Evolutionary conservation across 345 rosid species (phyloP).

Genomic region (Ceriops zippeliana): DNA sequence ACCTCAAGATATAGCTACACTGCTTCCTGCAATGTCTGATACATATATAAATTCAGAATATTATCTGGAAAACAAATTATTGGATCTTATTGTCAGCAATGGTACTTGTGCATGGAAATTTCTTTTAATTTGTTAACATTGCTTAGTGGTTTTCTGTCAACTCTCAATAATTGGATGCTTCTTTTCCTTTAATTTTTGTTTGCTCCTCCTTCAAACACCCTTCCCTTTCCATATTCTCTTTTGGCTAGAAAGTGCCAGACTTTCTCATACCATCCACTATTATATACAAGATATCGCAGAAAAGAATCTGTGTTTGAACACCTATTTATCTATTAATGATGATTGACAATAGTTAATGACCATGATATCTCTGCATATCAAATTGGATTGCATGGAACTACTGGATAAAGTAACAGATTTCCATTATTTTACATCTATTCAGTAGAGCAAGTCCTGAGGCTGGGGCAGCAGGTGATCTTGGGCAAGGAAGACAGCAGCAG

Average conservation of each 20-base stretch:
- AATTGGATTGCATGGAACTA: not conserved
- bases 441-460: slow-evolving; percentile 38
- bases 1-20: no score
- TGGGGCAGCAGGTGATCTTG: slow-evolving; percentile 41
- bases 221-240: not conserved
- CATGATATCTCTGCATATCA: not conserved
- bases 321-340: not conserved
- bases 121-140: no score
- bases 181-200: no score
- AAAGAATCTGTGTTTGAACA: not conserved
- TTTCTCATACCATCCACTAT: not conserved
- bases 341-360: not conserved
- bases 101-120: no score
- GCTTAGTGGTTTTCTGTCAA: no score
- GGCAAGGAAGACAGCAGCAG: slow-evolving; percentile 40
- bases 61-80: no score
- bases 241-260: not conserved
- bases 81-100: no score
- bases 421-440: slow-evolving; percentile 6
- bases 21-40: no score
- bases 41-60: no score
- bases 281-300: not conserved
- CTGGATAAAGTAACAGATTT: not conserved
- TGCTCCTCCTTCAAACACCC: no score
- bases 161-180: no score